Percentiles rank a stretch among this genome's conserved stretches.
phyloP scores from a whole-genome alignment of 2,329 filamentous ascomycete species.

The Colletotrichum sp. region DNA sequence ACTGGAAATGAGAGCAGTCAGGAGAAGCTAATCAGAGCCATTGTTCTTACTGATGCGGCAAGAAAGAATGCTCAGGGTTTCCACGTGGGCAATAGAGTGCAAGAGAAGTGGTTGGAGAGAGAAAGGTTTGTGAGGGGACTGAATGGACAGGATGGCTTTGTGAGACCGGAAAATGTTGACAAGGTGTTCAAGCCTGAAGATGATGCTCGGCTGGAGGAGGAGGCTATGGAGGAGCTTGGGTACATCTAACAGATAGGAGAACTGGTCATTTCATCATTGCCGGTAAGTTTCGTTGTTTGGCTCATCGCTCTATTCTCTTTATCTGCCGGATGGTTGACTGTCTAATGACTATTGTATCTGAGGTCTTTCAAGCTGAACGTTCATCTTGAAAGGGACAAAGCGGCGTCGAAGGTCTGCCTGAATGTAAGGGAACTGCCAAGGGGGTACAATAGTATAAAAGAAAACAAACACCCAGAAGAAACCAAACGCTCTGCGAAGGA shows the following conservation, averaged over 20 bases:
- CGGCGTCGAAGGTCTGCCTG: not conserved
- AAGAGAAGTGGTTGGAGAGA: not conserved
- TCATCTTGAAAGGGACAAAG: not conserved
- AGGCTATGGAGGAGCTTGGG: not conserved
- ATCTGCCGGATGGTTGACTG: rapidly evolving
- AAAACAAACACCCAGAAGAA: not conserved
- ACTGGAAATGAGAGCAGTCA: not conserved
- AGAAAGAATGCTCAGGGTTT: not conserved
- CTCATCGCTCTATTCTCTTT: not conserved
- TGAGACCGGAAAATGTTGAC: not conserved
- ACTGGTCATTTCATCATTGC: not conserved
- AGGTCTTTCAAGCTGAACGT: not conserved
- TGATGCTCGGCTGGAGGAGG: not conserved
- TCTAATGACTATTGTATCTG: not conserved
- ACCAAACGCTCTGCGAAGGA: not conserved
- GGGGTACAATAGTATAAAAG: not conserved
- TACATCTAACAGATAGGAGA: not conserved
- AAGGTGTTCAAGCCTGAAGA: not conserved
- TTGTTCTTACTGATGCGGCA: not conserved
- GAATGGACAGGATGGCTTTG: not conserved
- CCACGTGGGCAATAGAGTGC: not conserved
- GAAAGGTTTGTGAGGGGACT: not conserved
- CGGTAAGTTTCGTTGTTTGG: rapidly evolving
- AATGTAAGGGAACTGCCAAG: not conserved
- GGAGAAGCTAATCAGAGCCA: not conserved